Evolutionary conservation across 495 filamentous ascomycete genomes (phyloP).

Genomic region (Amniculicola lignicola): DNA sequence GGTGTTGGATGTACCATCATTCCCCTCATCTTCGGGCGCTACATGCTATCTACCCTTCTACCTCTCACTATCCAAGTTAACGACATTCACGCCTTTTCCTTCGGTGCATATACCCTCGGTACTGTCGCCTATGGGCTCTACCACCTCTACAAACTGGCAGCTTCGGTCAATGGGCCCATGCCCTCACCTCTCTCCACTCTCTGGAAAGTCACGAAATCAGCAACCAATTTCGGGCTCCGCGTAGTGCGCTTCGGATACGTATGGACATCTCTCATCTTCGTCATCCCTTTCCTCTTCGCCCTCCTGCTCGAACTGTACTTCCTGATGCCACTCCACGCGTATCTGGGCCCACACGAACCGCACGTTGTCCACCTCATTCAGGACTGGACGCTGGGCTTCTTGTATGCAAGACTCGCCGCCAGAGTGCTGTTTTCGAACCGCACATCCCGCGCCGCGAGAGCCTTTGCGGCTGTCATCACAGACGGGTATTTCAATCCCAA

Average conservation of each 20-base stretch:
- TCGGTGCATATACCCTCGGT: constrained; percentile 77
- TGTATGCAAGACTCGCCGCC: constrained; percentile 84
- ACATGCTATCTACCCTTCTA: constrained; percentile 65
- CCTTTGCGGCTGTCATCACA: constrained; percentile 70
- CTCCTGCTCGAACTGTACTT: constrained; percentile 83
- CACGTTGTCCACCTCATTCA: constrained; percentile 88
- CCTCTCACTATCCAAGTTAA: constrained; percentile 70
- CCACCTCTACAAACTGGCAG: constrained; percentile 45
- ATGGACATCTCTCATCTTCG: constrained; percentile 63
- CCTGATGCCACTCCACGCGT: constrained; percentile 83
- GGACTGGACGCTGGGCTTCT: constrained; percentile 87
- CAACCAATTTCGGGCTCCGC: constrained; percentile 15
- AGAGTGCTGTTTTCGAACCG: constrained; percentile 63
- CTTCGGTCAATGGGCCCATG: constrained; percentile 35
- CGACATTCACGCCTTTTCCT: constrained; percentile 93
- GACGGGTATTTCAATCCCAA: constrained; percentile 82
- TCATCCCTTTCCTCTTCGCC: constrained; percentile 81
- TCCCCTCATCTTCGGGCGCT: constrained; percentile 79
- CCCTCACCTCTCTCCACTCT: constrained; percentile 22
- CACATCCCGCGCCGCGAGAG: constrained; percentile 66
- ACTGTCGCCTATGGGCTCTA: constrained; percentile 54
- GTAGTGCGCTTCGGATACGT: constrained; percentile 62
- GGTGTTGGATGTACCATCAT: constrained; percentile 83
- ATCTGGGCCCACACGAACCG: constrained; percentile 48
- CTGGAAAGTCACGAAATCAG: constrained; percentile 12